phyloP scores from a whole-genome alignment of 2,329 filamentous ascomycete genomes.

The Scedosporium minutisporum region DNA sequence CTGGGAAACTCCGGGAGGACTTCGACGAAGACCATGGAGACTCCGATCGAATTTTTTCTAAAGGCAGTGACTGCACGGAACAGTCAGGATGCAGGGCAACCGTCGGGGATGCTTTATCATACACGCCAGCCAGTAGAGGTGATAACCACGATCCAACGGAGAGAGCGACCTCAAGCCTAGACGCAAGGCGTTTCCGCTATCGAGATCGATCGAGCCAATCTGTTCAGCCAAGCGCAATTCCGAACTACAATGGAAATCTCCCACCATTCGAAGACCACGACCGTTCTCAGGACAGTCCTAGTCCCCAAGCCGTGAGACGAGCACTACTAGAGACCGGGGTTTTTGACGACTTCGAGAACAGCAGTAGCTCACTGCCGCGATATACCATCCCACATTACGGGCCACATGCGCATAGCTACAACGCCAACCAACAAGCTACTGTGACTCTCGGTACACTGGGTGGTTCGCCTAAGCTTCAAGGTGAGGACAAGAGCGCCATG shows the following conservation, averaged over 20 bases:
- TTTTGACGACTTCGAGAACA: background rate
- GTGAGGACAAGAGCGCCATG: background rate
- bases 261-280: background rate
- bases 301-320: background rate
- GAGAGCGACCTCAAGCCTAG: background rate
- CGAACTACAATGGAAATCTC: background rate
- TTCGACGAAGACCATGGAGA: background rate
- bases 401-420: background rate
- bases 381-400: background rate
- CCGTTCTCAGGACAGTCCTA: background rate
- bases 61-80: background rate
- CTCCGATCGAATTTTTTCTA: background rate
- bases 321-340: background rate
- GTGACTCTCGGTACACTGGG: background rate
- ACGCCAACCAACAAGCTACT: background rate
- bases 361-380: background rate
- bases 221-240: background rate
- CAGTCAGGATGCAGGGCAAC: background rate
- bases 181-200: background rate
- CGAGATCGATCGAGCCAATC: background rate
- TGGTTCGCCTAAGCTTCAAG: background rate
- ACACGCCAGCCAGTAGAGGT: background rate
- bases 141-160: background rate
- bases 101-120: background rate
- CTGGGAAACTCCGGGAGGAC: background rate